phyloP scores from a whole-genome alignment of 345 rosid species.

The Brassica cretica region DNA sequence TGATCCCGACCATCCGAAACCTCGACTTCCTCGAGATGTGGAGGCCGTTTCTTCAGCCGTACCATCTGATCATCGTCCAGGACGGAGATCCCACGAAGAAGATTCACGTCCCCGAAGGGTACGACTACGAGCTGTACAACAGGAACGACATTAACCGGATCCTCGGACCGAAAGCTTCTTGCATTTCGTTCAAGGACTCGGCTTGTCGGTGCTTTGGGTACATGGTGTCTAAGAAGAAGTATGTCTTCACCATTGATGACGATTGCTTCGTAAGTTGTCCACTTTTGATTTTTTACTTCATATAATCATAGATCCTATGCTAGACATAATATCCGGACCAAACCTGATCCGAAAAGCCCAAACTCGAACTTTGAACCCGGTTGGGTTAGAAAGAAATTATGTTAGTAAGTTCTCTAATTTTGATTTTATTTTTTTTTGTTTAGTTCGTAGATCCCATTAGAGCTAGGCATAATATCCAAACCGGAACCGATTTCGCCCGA shows the following conservation, averaged over 20 bases:
- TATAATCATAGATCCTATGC: neutral
- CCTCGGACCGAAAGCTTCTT: constrained; percentile 90
- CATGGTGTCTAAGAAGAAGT: constrained; percentile 98
- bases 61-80: constrained; percentile 93
- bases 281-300: neutral
- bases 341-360: neutral
- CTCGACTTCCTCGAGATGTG: constrained; percentile 97
- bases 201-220: constrained; percentile 98
- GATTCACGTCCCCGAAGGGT: constrained; percentile 85
- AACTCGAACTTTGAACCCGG: neutral
- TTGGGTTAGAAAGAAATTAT: too few species aligned
- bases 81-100: constrained; percentile 92
- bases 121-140: constrained; percentile 89
- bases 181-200: constrained; percentile 95
- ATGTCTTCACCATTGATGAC: constrained; percentile 92
- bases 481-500: neutral
- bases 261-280: constrained; percentile 80
- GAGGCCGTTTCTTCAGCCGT: constrained; percentile 94
- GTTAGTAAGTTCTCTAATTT: constrained; percentile 45
- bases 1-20: constrained; percentile 91
- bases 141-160: constrained; percentile 85
- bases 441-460: too few species aligned
- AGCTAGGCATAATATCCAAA: too few species aligned
- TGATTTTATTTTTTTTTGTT: neutral
- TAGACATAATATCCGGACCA: neutral